Conservation (phyloP, 78 protist genomes). For the Dictyostelium citrinum region DNA sequence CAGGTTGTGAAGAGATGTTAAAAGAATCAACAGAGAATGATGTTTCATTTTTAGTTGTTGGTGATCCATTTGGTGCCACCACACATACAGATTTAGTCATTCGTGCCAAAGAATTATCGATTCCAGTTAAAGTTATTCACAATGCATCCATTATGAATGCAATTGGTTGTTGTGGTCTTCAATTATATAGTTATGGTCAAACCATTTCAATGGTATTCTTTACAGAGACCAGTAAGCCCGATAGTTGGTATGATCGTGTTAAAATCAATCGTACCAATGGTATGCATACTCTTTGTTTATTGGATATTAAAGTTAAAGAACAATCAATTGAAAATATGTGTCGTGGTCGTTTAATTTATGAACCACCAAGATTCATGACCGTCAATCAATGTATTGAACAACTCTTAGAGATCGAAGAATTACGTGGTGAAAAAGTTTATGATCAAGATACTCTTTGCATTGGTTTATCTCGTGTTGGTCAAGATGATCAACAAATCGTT, state of each 20-base stretch:
- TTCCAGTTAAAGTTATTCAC: conserved; percentile 92
- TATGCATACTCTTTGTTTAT: conserved; percentile 97
- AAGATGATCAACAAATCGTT: conserved; percentile 83
- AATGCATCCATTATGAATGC: conserved; percentile 99
- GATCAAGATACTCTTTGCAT: conserved; percentile 71
- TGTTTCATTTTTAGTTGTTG: conserved; percentile 98
- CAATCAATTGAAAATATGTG: conserved; percentile 88
- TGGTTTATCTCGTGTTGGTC: conserved; percentile 97
- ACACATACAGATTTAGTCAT: conserved; percentile 97
- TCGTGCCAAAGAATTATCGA: conserved; percentile 85
- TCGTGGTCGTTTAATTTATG: conserved; percentile 93
- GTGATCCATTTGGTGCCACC: conserved; percentile 99
- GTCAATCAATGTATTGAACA: conserved; percentile 90
- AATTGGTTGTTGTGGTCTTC: conserved; percentile 98
- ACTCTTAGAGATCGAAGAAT: conserved; percentile 88
- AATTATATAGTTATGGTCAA: conserved; percentile 97
- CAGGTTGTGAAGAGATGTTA: conserved; percentile 92
- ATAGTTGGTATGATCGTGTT: conserved; percentile 94
- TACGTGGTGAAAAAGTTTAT: conserved; percentile 38
- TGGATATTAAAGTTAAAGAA: conserved; percentile 99
- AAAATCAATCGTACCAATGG: conserved; percentile 83
- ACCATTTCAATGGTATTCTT: conserved; percentile 96
- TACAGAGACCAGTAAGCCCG: conserved; percentile 96
- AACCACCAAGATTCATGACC: conserved; percentile 99
- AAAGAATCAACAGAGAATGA: conserved; percentile 71